Base-by-base conservation (phyloP, 2,329 filamentous ascomycete species). In the Nemania diffusa region DNA sequence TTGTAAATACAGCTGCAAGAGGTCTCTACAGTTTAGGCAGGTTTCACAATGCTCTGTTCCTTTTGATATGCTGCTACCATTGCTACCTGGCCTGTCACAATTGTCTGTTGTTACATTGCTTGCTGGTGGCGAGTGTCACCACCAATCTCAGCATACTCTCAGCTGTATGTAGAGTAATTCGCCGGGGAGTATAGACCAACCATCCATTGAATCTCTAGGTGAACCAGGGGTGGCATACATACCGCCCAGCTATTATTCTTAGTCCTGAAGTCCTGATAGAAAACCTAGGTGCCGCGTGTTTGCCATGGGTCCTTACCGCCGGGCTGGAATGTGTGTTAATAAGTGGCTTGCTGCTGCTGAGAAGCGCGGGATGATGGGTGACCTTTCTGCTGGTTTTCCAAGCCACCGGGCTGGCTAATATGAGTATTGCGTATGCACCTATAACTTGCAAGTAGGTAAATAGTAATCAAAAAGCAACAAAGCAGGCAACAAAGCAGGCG, bases 211-310 rank as follows among this genome's bases (percentile, higher is more conserved):
- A 20, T 53, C 40, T 34, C 34, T 58, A 26, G 32, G 34, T 27
- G 20, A 64, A 46, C 48, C 34, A 59, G 20, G 52, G 27, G 69
- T 70, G 68, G 68, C 69, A 65, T 70, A 68, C 68, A 71, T 70
- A 53, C 40, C 29, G 52, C 24, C 61, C 50, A 60, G 50, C 51
- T 57, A 57, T 55, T 37, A 34, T 46, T 24, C 40, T 59, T 51
- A 42, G 40, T 42, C n/a, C 51, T 44, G 9, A n/a, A 13, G 20
- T 40, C 37, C 37, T 59, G 52, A 42, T 64, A 29, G 60, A 51
- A 29, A 44, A 26, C 44, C n/a, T 32, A 59, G 44, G 46, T 37
- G 34, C 26, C 55, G 48, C 40, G 37, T 58, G 55, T n/a, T 56
- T 27, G 34, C 22, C 8, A 15, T 42, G 37, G 52, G 53, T 24